Conservation (phyloP, 2,329 filamentous ascomycete species). For the Hansfordia pulvinata region DNA sequence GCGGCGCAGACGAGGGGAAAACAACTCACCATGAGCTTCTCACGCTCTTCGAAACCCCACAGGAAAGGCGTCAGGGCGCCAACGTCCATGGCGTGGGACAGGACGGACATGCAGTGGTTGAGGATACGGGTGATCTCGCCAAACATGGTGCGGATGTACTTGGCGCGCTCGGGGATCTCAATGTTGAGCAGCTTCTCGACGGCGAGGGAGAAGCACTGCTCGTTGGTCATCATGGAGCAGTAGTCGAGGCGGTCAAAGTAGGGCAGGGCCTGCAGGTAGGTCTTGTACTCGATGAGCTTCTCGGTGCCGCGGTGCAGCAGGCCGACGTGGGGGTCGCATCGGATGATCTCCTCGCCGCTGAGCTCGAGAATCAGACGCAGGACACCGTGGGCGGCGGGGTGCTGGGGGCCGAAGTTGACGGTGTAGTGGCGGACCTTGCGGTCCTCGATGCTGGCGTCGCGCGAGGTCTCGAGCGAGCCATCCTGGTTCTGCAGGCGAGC, state of each 20-base stretch:
- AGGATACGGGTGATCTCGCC: slow-evolving; percentile 86
- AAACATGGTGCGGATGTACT: slow-evolving; percentile 94
- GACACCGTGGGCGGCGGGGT: slow-evolving; percentile 96
- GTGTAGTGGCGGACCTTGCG: slow-evolving; percentile 98
- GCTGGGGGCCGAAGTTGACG: slow-evolving; percentile 98
- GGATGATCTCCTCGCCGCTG: slow-evolving; percentile 94
- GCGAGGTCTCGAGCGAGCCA: slow-evolving; percentile 28
- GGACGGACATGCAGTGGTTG: slow-evolving; percentile 95
- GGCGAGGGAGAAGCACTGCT: slow-evolving; percentile 90
- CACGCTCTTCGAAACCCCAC: slow-evolving; percentile 99
- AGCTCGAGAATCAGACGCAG: slow-evolving; percentile 93
- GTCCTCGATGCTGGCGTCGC: slow-evolving; percentile 34
- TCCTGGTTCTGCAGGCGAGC: slow-evolving; percentile 26
- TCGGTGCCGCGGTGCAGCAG: slow-evolving; percentile 93
- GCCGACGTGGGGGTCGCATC: slow-evolving; percentile 92
- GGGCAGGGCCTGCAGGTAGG: slow-evolving; percentile 91
- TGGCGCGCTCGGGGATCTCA: slow-evolving; percentile 87
- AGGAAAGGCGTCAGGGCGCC: slow-evolving; percentile 95
- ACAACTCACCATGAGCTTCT: slow-evolving; percentile 87
- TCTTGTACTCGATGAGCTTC: slow-evolving; percentile 99
- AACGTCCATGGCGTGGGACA: slow-evolving; percentile 98
- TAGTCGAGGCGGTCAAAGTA: slow-evolving; percentile 99
- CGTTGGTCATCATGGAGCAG: slow-evolving; percentile 99
- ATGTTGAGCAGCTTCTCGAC: slow-evolving; percentile 97
- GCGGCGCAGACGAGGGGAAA: not conserved